These are phyloP conservation scores for Penicillium crustosum DNA, from an alignment of 2,329 filamentous ascomycete genomes.

Conservation along the genomic window DNA sequence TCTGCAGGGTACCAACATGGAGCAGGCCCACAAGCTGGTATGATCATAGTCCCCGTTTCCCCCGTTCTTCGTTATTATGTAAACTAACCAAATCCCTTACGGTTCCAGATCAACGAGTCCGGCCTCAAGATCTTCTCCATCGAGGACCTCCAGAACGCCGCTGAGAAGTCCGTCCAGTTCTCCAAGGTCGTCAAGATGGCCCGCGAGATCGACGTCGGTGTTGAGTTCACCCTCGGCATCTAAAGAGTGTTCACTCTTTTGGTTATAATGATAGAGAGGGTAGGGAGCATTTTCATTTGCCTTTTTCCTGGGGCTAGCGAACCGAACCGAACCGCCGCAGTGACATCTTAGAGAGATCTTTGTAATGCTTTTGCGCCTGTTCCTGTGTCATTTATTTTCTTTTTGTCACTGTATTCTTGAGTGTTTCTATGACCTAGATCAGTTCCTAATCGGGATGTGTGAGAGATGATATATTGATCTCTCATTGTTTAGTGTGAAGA, in stretches of 20 bases:
- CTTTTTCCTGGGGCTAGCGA: constrained; percentile 10
- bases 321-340: constrained; percentile 10
- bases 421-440: constrained; percentile 28
- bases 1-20: constrained; percentile 98
- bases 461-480: constrained; percentile 6
- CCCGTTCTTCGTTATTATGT: neutral
- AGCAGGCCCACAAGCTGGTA: constrained; percentile 75
- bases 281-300: constrained; percentile 12
- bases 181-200: constrained; percentile 99
- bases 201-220: constrained; percentile 93
- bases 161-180: constrained; percentile 97
- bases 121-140: constrained; percentile 99
- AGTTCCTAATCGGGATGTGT: constrained; percentile 26
- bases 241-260: constrained; percentile 48
- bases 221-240: constrained; percentile 93
- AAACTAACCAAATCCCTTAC: constrained; percentile 33
- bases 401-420: constrained; percentile 32
- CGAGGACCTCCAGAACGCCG: constrained; percentile 93
- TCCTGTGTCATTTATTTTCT: constrained; percentile 32
- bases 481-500: neutral
- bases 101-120: constrained; percentile 75
- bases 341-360: constrained; percentile 18
- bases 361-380: constrained; percentile 16
- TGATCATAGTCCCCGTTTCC: constrained; percentile 44
- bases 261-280: constrained; percentile 9